Base-by-base conservation (phyloP, 306 rosid genomes). In the Malus fusca region DNA sequence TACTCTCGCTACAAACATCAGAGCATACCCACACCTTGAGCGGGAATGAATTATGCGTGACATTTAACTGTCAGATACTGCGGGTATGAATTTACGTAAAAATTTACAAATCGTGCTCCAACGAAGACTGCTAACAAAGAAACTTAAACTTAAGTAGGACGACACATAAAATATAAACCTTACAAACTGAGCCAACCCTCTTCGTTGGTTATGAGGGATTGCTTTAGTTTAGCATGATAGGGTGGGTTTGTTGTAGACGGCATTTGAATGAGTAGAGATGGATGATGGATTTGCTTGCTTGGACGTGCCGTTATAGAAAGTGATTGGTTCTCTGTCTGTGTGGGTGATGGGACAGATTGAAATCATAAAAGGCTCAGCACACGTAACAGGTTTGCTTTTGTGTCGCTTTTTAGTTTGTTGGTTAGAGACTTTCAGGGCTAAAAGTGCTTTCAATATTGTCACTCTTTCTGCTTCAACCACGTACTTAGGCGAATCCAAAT, bases 251-350 rank as follows among this genome's bases (percentile, higher is more conserved):
- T 75, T 48, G 55, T 78, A 74, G 77, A 30, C 80, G 68, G 72
- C 58, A 46, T 68, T 52, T 55, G 23, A 78, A 80, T 72, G 82
- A 81, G 80, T 70, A 74, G 69, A 82, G 69, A 67, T 26, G n/a
- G 26, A 44, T 43, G 66, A 18, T 15, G 69, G 18, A 11, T 13
- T 35, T 81, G 83, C 71, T 88, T 88, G 92, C 92, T 88, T 90
- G 80, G 75, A 82, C 83, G 89, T 81, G 87, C 90, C 90, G 92
- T 86, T 84, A 79, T 77, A 66, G 82, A 70, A 71, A 78, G 66
- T 55, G 21, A 25, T 14, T 28, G 5, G 17, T 8, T 23, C 33
- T 62, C 40, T 78, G 43, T 14, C 2, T 62, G 68, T 69, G 77
- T 65, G 10, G 40, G 68, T 74, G 72, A 73, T 67, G 55, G 10